Conservation (phyloP, 768 basidiomycete species). For the Boletus vermiculosoides region DNA sequence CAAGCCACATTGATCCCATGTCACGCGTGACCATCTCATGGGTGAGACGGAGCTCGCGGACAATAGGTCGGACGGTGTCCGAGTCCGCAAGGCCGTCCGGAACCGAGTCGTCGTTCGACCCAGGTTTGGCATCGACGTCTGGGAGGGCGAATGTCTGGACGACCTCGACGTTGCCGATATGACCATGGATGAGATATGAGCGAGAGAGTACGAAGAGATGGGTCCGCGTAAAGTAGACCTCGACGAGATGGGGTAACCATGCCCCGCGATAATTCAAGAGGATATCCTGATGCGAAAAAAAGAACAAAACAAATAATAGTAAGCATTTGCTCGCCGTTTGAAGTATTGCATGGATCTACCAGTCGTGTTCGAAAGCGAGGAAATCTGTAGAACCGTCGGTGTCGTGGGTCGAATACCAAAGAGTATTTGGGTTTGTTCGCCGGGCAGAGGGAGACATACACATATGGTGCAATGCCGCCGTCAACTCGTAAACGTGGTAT, state of each 20-base stretch:
- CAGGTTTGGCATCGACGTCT: neutral
- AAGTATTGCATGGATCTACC: neutral
- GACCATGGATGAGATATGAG: constrained; percentile 11
- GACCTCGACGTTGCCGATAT: constrained; percentile 12
- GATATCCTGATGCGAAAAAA: constrained; percentile 4
- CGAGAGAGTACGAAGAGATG: constrained; percentile 19
- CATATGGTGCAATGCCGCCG: constrained; percentile 14
- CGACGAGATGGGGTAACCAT: constrained; percentile 22
- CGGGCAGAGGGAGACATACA: constrained; percentile 12
- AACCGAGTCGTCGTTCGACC: neutral
- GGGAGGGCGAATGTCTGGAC: constrained; percentile 24
- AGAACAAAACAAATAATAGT: neutral
- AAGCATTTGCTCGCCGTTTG: neutral
- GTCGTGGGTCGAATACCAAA: constrained; percentile 14
- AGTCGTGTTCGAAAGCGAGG: constrained; percentile 17
- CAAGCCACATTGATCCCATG: constrained; percentile 8
- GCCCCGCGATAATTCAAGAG: constrained; percentile 17
- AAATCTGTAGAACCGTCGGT: constrained; percentile 22
- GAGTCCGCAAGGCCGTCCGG: neutral
- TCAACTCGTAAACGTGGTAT: constrained; percentile 10
- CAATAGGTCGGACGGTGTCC: neutral
- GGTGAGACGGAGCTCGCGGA: constrained; percentile 20
- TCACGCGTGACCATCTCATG: constrained; percentile 17
- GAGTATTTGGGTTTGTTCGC: constrained; percentile 12
- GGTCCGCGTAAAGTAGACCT: constrained; percentile 14